Evolutionary conservation across 371 early-diverging fungal genomes (phyloP).

Genomic region (Globomyces sp.): DNA sequence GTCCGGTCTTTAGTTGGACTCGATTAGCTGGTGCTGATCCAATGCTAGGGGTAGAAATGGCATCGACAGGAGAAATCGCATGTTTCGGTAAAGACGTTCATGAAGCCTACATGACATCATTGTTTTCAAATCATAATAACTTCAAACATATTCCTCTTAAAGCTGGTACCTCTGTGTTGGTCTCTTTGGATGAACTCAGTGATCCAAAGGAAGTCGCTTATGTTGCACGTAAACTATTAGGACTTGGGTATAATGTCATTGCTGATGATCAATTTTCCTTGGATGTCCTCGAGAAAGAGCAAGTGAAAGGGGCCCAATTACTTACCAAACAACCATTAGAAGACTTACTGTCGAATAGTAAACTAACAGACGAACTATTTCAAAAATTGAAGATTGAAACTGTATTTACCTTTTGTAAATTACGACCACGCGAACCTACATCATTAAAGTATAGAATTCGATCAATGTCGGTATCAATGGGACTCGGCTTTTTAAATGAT

Average conservation of each 20-base stretch:
- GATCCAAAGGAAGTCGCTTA: conserved; percentile 64
- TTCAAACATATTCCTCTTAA: conserved; percentile 60
- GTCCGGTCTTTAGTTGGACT: conserved; percentile 92
- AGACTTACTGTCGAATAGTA: conserved; percentile 26
- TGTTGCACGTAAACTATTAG: conserved; percentile 60
- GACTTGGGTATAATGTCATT: conserved; percentile 67
- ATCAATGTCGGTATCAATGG: conserved; percentile 85
- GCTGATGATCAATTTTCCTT: conserved; percentile 63
- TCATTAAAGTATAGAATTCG: conserved; percentile 70
- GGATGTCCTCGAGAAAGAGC: conserved; percentile 40
- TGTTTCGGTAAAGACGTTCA: conserved; percentile 89
- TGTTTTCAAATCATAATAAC: conserved; percentile 83
- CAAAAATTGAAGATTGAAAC: conserved; percentile 64
- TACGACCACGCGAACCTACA: conserved; percentile 57
- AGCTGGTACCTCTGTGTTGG: conserved; percentile 59
- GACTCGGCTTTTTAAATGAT: conserved; percentile 85
- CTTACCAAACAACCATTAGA: conserved; percentile 49
- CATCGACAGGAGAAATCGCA: conserved; percentile 97
- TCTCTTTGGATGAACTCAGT: conserved; percentile 73
- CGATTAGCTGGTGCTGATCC: conserved; percentile 94
- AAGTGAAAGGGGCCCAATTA: conserved; percentile 39
- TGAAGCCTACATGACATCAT: conserved; percentile 79
- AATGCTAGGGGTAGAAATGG: conserved; percentile 95
- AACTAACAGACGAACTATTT: conserved; percentile 47
- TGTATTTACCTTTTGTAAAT: conserved; percentile 73